Evolutionary conservation across 305 asterid species (phyloP), one percentile per base, ranked within the genome.

Genomic region (Ilex paraguariensis): DNA sequence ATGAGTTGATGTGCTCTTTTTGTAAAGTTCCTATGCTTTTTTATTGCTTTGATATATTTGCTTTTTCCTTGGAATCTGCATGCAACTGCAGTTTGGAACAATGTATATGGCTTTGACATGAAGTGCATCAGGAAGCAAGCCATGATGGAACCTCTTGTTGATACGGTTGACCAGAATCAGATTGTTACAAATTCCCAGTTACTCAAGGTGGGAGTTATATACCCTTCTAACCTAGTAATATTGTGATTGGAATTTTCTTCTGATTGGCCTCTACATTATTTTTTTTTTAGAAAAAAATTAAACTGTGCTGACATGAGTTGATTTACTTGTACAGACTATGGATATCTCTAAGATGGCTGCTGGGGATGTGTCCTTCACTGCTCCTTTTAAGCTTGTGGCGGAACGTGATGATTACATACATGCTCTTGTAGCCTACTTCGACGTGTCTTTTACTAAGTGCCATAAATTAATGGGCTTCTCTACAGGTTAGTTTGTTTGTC

Each of bases 371-470:
- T 90, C 99, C 48, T 93, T 93, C 77, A 83, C 87, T 14, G 96
- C 90, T 50, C 95, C 96, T 61, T 87, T 93, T 78, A 93, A 93
- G 87, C 96, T 93, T 13, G 84, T 90, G 45, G 99, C 96, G n/a
- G 93, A 79, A 64, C 91, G 92, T 2, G 92, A 90, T 53, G 96
- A 90, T 72, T 93, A 90, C 77, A 82, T 90, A 64, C 99, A 87
- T 78, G 97, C 97, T 61, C 86, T 93, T 54, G 99, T 93, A 7
- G 99, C 97, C 45, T 87, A 93, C 68, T 93, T 93, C 50, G 97
- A 93, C 17, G 99, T 93, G 64, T 83, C 97, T 40, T 93, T 93
- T 76, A 87, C 99, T 2, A 80, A 71, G 77, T 84, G 97, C 39
- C 99, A 93, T 57, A 93, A 93, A 72, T 51, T 78, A 60, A 71